Conservation (phyloP, 129 eudicot genomes). For the Helichrysum umbraculigerum region DNA sequence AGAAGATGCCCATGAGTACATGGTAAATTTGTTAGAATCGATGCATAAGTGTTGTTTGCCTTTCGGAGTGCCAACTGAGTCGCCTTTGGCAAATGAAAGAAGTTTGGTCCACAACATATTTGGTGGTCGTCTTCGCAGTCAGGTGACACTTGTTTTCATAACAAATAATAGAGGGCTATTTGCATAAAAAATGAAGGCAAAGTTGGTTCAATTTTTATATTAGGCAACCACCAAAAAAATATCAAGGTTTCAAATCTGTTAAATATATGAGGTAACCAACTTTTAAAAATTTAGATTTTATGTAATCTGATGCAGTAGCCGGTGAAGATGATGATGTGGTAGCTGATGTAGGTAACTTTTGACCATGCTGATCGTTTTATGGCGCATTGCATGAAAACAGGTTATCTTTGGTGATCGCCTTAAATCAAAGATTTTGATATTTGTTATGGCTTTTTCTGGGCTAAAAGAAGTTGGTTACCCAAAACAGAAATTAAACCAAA, state of each 20-base stretch:
- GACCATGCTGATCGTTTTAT: too few relatives aligned
- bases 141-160: not conserved
- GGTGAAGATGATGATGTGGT: not conserved
- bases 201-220: not conserved
- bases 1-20: constrained; percentile 14
- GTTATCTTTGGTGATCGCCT: not conserved
- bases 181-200: not conserved
- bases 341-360: too few relatives aligned
- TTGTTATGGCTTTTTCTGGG: not conserved
- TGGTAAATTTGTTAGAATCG: constrained; percentile 2
- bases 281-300: too few relatives aligned
- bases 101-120: constrained; percentile 6
- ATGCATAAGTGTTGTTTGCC: constrained; percentile 10
- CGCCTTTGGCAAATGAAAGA: not conserved
- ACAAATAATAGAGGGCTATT: not conserved
- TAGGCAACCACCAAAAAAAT: not conserved
- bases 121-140: constrained; percentile 8
- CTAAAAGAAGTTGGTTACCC: not conserved
- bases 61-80: not conserved
- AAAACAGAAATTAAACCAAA: not conserved
- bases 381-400: not conserved
- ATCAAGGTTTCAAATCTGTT: not conserved
- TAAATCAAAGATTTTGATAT: too few relatives aligned
- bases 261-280: not conserved
- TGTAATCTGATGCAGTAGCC: not conserved